Conservation (phyloP, 1,284 basidiomycete genomes). For the Ceratobasidium sp. region DNA sequence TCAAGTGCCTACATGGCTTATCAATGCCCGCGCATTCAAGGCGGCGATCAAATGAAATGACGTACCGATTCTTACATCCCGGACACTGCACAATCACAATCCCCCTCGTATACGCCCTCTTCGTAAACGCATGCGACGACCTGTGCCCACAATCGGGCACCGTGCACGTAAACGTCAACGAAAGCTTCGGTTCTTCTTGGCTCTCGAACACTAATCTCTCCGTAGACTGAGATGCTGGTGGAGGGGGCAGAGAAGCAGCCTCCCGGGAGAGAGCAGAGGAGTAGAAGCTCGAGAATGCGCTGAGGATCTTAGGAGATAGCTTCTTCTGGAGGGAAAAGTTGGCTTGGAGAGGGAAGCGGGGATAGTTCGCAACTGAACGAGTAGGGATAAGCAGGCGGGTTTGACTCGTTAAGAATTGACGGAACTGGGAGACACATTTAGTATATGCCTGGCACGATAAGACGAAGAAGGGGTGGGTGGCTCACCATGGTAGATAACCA, state of each 20-base stretch:
- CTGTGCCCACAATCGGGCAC: conserved; percentile 80
- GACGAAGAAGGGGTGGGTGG: too few relatives aligned
- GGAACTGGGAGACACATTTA: neutral
- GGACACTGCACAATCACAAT: conserved; percentile 95
- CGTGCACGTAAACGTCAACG: conserved; percentile 90
- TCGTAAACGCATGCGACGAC: conserved; percentile 89
- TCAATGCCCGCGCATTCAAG: neutral
- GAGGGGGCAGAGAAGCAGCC: neutral
- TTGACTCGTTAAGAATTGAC: conserved; percentile 26
- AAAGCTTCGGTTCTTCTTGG: conserved; percentile 65
- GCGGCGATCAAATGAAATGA: neutral
- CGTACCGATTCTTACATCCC: conserved; percentile 84
- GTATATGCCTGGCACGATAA: neutral
- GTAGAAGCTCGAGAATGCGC: neutral
- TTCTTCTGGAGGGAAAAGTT: conserved; percentile 14
- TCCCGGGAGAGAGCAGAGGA: neutral
- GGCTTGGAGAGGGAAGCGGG: conserved; percentile 36
- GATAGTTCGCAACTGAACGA: neutral
- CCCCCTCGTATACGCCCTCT: conserved; percentile 84
- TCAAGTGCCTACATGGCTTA: conserved; percentile 70
- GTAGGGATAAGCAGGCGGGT: conserved; percentile 12
- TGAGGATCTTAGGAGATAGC: neutral
- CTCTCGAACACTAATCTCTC: conserved; percentile 30
- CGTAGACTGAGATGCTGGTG: neutral
- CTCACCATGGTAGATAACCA: conserved; percentile 3